Conservation (phyloP, 2,329 filamentous ascomycete species). For the Westerdykella aurantiaca region DNA sequence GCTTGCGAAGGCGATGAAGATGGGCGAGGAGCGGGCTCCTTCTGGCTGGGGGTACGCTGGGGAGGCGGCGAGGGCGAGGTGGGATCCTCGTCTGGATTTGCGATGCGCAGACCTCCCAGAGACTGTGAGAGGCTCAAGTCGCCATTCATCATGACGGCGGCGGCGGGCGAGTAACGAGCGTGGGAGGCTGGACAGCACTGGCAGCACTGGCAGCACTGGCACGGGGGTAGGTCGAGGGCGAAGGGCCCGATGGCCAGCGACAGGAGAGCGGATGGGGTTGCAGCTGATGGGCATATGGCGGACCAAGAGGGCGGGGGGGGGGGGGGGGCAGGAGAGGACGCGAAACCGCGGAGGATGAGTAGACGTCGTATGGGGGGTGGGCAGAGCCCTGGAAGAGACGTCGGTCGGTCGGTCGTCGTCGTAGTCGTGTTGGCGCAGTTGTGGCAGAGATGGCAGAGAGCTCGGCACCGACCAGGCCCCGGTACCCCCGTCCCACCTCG, state of each 20-base stretch:
- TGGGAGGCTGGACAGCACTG: slow-evolving; percentile 15
- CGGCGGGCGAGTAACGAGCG: slow-evolving; percentile 18
- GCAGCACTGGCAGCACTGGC: slow-evolving; percentile 18
- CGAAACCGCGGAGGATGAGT: too few species aligned
- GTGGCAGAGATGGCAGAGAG: too few species aligned
- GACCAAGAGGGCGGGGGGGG: slow-evolving; percentile 27
- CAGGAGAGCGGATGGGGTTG: slow-evolving; percentile 8
- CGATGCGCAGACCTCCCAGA: slow-evolving; percentile 89
- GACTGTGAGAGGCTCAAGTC: slow-evolving; percentile 89
- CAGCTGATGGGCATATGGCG: slow-evolving; percentile 15
- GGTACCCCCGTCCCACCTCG: too few species aligned
- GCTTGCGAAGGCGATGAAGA: slow-evolving; percentile 26
- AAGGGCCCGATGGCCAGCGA: slow-evolving; percentile 9
- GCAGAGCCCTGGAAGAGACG: too few species aligned
- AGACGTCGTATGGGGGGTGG: too few species aligned
- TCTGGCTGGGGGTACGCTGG: slow-evolving; percentile 3
- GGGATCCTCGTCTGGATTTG: slow-evolving; percentile 79
- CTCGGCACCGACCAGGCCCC: too few species aligned
- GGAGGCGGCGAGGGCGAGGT: slow-evolving; percentile 21
- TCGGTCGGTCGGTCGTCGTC: too few species aligned
- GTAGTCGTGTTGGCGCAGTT: too few species aligned
- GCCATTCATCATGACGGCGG: slow-evolving; percentile 65
- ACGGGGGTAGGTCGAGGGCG: slow-evolving; percentile 15
- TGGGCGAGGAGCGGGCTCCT: slow-evolving; percentile 9
- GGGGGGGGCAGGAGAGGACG: slow-evolving; percentile 3